phyloP scores from a whole-genome alignment of 2,329 filamentous ascomycete genomes.

The Cercospora sp. region DNA sequence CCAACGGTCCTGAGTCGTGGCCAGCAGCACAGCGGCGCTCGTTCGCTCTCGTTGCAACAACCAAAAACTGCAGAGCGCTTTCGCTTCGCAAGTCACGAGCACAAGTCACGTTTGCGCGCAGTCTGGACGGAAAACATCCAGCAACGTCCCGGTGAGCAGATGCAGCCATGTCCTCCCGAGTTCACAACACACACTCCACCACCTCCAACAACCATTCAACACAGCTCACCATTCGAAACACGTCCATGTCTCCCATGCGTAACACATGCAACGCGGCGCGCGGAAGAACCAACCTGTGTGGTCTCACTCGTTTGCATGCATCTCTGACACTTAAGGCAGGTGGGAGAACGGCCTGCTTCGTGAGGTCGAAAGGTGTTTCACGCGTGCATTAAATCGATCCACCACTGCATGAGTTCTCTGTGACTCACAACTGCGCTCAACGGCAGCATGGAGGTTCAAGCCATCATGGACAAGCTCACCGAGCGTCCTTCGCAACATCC shows the following conservation, averaged over 20 bases:
- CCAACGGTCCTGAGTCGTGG: background rate
- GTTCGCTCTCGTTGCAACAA: background rate
- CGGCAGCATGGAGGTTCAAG: background rate
- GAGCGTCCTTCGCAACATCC: constrained; percentile 13
- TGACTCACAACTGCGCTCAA: constrained; percentile 24
- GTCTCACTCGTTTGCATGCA: background rate
- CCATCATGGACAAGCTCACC: constrained; percentile 13
- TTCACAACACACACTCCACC: background rate
- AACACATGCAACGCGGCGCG: background rate
- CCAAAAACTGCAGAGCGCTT: background rate
- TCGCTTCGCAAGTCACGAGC: background rate
- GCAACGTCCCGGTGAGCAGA: background rate
- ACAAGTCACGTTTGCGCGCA: background rate
- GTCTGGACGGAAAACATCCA: background rate
- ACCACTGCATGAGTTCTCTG: constrained; percentile 1
- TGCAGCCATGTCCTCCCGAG: background rate
- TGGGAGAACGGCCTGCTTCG: background rate
- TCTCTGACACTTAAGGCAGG: background rate
- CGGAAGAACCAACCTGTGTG: background rate
- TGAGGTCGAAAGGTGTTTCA: constrained; percentile 6
- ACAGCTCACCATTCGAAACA: background rate
- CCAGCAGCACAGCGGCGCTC: background rate
- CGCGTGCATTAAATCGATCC: background rate
- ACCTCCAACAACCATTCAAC: background rate
- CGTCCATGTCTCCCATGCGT: background rate